phyloP scores from a whole-genome alignment of 768 basidiomycete genomes.

The Agaricus subrufescens region DNA sequence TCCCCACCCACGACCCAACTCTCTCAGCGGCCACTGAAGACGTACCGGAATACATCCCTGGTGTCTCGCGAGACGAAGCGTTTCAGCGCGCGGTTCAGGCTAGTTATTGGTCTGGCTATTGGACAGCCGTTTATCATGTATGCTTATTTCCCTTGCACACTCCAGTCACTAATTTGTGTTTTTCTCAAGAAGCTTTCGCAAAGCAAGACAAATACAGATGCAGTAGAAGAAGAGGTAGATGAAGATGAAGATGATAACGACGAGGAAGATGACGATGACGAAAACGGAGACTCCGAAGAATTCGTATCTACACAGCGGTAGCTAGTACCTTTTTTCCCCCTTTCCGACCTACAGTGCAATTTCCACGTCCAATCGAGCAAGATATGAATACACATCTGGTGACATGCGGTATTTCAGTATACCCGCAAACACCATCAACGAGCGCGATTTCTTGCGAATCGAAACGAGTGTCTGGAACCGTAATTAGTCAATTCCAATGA shows the following conservation, averaged over 20 bases:
- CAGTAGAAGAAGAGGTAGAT: conserved; percentile 14
- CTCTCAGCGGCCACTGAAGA: conserved; percentile 30
- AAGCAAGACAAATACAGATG: neutral
- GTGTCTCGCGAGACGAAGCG: conserved; percentile 56
- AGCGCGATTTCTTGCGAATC: conserved; percentile 76
- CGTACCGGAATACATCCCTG: neutral
- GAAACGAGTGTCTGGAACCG: conserved; percentile 51
- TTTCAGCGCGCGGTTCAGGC: conserved; percentile 71
- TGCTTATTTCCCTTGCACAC: conserved; percentile 18
- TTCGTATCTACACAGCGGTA: conserved; percentile 39
- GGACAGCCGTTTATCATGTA: conserved; percentile 84
- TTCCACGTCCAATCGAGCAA: conserved; percentile 82
- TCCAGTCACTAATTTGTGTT: neutral
- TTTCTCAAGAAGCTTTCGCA: neutral
- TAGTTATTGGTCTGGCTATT: conserved; percentile 87
- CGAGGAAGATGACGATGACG: conserved; percentile 24
- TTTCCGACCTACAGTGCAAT: conserved; percentile 52
- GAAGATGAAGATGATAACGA: conserved; percentile 15
- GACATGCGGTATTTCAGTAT: conserved; percentile 88
- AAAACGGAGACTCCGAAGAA: conserved; percentile 23
- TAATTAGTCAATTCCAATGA: conserved; percentile 14
- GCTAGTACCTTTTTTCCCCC: conserved; percentile 12
- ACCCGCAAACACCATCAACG: conserved; percentile 85
- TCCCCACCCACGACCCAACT: conserved; percentile 66
- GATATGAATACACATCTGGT: conserved; percentile 84